Conservation (phyloP, 306 rosid species). For the Dicorynia guianensis region DNA sequence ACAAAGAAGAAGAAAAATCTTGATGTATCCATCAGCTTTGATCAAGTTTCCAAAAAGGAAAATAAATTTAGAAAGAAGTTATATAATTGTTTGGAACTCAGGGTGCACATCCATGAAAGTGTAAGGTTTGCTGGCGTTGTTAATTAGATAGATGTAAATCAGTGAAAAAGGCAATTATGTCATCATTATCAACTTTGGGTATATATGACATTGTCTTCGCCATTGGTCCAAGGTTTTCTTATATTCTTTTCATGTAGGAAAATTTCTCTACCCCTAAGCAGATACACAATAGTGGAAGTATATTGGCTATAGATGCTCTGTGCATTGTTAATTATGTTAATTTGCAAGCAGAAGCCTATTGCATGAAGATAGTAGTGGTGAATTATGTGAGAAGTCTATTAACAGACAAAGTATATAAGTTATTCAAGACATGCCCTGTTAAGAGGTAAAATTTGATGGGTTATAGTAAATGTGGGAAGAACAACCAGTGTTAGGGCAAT, state of each 20-base stretch:
- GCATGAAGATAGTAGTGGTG: too few relatives aligned
- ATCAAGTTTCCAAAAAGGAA: constrained; percentile 1
- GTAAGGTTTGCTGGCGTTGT: neutral
- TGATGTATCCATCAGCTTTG: neutral
- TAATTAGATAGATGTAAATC: neutral
- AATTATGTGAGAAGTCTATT: too few relatives aligned
- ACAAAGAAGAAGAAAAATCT: neutral
- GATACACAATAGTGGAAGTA: neutral
- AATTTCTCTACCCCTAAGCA: neutral
- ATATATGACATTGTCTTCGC: too few relatives aligned
- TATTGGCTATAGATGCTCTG: neutral
- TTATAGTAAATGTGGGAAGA: constrained; percentile 20
- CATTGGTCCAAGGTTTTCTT: too few relatives aligned
- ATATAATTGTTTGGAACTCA: neutral
- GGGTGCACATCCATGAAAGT: neutral
- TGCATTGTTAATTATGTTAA: neutral
- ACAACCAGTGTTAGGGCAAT: constrained; percentile 4
- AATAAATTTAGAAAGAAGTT: neutral
- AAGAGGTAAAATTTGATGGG: constrained; percentile 21
- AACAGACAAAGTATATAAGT: neutral
- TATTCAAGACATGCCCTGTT: constrained; percentile 17
- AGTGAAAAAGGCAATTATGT: neutral
- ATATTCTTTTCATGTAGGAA: neutral
- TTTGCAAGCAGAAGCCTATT: too few relatives aligned
- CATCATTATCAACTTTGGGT: neutral